Percentiles rank a stretch among this genome's conserved stretches.
These are phyloP conservation scores for Mrakia gelida DNA, from an alignment of 768 basidiomycete genomes.

Conservation along the genomic window DNA sequence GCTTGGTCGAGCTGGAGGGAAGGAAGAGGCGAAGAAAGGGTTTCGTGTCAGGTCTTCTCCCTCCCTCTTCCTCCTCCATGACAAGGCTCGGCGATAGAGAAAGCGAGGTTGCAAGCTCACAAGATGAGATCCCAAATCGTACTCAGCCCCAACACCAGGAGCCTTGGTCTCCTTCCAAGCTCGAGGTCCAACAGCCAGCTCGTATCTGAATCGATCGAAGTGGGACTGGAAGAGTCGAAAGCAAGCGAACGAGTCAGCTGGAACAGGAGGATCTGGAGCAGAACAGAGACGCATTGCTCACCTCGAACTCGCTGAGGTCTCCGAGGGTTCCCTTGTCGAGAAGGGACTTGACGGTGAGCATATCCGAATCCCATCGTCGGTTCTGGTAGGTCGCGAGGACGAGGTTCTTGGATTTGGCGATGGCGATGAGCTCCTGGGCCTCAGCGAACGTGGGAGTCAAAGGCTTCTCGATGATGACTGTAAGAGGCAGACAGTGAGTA, in stretches of 20 bases:
- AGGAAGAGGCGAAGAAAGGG: neutral
- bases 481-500: neutral
- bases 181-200: constrained; percentile 33
- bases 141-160: constrained; percentile 63
- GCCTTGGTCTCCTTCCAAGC: constrained; percentile 71
- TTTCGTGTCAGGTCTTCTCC: neutral
- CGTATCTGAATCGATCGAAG: constrained; percentile 68
- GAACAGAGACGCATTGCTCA: neutral
- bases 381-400: constrained; percentile 51
- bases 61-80: no score
- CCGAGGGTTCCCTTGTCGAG: constrained; percentile 54
- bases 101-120: no score
- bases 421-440: constrained; percentile 57
- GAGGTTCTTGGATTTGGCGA: constrained; percentile 59
- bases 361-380: constrained; percentile 51
- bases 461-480: constrained; percentile 74
- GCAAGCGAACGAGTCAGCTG: neutral
- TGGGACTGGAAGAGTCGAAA: constrained; percentile 44
- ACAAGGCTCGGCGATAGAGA: no score
- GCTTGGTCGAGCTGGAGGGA: constrained; percentile 56
- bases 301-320: constrained; percentile 62
- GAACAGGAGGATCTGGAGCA: neutral
- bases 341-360: constrained; percentile 60
- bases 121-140: constrained; percentile 74
- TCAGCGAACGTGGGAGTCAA: constrained; percentile 59